Percentiles rank a stretch among this genome's conserved stretches.
Conservation (phyloP, 2,329 filamentous ascomycete species). For the Penicillium sp. region DNA sequence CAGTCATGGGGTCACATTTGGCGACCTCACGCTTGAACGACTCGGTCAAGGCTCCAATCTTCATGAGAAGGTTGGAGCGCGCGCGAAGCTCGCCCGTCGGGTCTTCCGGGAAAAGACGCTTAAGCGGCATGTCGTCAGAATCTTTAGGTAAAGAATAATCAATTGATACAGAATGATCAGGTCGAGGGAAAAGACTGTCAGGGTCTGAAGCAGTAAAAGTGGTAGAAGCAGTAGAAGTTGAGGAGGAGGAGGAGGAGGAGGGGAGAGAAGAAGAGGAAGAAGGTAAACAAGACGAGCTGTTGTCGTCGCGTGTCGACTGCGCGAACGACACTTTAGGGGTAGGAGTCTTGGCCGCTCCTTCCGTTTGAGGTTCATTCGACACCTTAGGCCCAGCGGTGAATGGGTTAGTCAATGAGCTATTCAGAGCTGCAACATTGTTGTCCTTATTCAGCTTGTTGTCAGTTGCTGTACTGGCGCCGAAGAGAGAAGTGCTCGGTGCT, state of each 20-base stretch:
- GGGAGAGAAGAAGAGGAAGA: background rate
- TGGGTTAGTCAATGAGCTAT: background rate
- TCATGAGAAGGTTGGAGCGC: constrained; percentile 18
- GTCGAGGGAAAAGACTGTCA: constrained; percentile 7
- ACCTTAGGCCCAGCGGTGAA: background rate
- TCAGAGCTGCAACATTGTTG: background rate
- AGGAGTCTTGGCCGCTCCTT: background rate
- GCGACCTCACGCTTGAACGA: constrained; percentile 35
- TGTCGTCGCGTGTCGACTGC: background rate
- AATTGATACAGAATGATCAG: background rate
- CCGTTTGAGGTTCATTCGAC: background rate
- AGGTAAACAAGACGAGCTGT: background rate
- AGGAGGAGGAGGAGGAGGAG: background rate
- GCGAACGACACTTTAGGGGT: background rate
- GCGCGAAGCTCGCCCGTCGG: background rate
- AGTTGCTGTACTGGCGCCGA: background rate
- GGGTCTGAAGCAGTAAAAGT: constrained; percentile 5
- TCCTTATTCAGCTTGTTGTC: background rate
- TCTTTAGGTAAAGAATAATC: background rate
- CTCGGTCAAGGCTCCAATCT: constrained; percentile 36
- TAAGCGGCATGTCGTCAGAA: background rate
- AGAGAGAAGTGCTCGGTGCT: background rate
- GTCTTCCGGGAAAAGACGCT: background rate
- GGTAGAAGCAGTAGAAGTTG: constrained; percentile 2
- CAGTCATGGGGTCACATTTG: constrained; percentile 29